Conservation (phyloP, 768 basidiomycete genomes). For the Hemileccinum rubropunctum region DNA sequence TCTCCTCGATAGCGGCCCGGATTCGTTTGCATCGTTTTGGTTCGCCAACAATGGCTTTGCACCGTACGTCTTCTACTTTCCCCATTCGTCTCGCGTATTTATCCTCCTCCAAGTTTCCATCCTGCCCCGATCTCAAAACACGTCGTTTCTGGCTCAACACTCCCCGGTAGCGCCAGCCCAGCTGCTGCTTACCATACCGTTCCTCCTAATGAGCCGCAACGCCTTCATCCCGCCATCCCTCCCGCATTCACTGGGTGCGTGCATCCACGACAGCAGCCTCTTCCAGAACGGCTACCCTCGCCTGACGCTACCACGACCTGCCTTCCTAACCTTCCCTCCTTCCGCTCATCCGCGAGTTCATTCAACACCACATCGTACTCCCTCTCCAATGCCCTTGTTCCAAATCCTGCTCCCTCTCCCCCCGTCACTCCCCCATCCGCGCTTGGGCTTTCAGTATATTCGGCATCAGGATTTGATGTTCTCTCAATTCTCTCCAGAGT, state of each 20-base stretch:
- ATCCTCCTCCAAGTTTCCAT: slow-evolving; percentile 23
- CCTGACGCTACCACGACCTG: slow-evolving; percentile 2
- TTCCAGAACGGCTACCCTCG: slow-evolving; percentile 4
- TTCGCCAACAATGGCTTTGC: slow-evolving; percentile 46
- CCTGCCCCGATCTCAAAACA: slow-evolving; percentile 18
- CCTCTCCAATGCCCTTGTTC: neutral
- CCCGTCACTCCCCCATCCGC: slow-evolving; percentile 31
- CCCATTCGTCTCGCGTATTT: slow-evolving; percentile 3
- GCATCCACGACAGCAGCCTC: slow-evolving; percentile 5
- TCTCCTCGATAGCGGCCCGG: slow-evolving; percentile 25
- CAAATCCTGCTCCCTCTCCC: neutral
- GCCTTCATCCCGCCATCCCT: neutral
- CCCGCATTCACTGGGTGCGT: slow-evolving; percentile 1
- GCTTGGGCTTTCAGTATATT: slow-evolving; percentile 66
- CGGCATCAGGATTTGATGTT: slow-evolving; percentile 87
- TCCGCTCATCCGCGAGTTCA: slow-evolving; percentile 1
- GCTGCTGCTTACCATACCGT: neutral
- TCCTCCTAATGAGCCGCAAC: neutral
- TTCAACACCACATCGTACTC: slow-evolving; percentile 4
- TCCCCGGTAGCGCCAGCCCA: neutral
- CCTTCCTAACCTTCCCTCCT: slow-evolving; percentile 4
- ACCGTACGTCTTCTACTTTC: slow-evolving; percentile 17
- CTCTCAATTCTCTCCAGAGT: slow-evolving; percentile 80
- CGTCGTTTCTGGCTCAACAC: neutral
- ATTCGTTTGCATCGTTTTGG: slow-evolving; percentile 44